Conservation (phyloP, 176 grass and related monocot species). For the Zea mays region DNA sequence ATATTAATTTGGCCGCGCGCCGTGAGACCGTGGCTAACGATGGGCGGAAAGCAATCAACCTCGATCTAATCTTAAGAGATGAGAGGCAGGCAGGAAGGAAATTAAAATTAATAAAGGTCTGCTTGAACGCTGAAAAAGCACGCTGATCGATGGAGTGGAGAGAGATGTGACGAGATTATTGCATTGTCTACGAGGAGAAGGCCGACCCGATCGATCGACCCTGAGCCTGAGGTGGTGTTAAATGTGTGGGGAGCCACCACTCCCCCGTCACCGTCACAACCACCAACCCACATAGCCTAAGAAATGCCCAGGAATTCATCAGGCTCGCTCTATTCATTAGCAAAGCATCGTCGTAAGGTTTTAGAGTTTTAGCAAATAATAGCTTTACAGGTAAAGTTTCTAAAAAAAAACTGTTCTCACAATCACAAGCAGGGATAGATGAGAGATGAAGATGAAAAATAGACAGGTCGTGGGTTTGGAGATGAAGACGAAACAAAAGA, state of each 20-base stretch:
- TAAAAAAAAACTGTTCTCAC: no score
- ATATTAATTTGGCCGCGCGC: constrained; percentile 1
- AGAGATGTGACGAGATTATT: constrained; percentile 46
- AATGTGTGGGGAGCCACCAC: constrained; percentile 53
- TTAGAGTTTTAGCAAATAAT: no score
- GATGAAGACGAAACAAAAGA: background rate
- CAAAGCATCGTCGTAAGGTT: no score
- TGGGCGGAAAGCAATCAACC: constrained; percentile 37
- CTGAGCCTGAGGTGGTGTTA: background rate
- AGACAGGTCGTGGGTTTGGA: background rate
- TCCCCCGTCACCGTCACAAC: constrained; percentile 7
- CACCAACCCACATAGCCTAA: constrained; percentile 38
- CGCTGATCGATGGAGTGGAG: constrained; percentile 32
- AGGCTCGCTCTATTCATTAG: no score
- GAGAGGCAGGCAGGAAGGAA: background rate
- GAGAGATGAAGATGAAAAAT: no score
- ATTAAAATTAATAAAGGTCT: constrained; percentile 30
- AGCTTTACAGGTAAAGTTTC: no score
- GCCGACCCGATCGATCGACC: background rate
- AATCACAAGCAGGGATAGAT: no score
- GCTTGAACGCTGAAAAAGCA: constrained; percentile 36
- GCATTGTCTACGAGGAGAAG: constrained; percentile 44
- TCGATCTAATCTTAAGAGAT: no score
- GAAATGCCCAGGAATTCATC: background rate
- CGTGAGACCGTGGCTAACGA: constrained; percentile 49